A percentile compares a stretch with the other conserved stretches of the same genome.
These are phyloP conservation scores for Notholithocarpus densiflorus DNA, from an alignment of 306 rosid species.

Conservation along the genomic window DNA sequence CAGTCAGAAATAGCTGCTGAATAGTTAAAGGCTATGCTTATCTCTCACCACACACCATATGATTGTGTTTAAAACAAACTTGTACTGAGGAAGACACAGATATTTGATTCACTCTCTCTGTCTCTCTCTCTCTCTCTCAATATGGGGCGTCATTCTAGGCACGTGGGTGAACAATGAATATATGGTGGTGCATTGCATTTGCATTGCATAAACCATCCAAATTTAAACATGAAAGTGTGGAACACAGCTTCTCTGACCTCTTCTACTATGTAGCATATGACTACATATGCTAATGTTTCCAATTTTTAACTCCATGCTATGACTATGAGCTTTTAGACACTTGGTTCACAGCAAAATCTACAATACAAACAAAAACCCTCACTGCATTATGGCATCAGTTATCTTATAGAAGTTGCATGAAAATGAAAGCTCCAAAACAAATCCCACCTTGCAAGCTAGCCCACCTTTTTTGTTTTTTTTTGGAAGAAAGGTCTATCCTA, in stretches of 20 bases:
- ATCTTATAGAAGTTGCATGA: not conserved
- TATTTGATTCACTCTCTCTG: not conserved
- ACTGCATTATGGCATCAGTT: not conserved
- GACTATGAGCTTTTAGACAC: not conserved
- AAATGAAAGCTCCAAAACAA: not conserved
- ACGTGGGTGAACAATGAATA: constrained; percentile 24
- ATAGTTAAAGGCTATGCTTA: not conserved
- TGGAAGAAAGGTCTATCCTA: not conserved
- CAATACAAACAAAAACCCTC: not conserved
- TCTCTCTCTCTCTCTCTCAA: not conserved
- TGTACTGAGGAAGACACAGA: not conserved
- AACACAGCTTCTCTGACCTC: constrained; percentile 2
- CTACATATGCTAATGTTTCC: constrained; percentile 23
- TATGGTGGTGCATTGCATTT: constrained; percentile 15
- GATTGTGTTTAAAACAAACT: not conserved
- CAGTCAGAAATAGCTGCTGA: not conserved
- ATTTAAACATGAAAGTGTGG: not conserved
- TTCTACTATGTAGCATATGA: constrained; percentile 9
- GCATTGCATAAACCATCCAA: not conserved
- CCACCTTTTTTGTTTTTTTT: not conserved
- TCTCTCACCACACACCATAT: not conserved
- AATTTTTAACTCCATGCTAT: not conserved
- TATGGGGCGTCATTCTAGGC: constrained; percentile 11
- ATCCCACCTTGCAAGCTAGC: not conserved
- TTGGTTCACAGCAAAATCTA: constrained; percentile 4